Conservation (phyloP, 768 basidiomycete genomes). For the Suillus paluster region DNA sequence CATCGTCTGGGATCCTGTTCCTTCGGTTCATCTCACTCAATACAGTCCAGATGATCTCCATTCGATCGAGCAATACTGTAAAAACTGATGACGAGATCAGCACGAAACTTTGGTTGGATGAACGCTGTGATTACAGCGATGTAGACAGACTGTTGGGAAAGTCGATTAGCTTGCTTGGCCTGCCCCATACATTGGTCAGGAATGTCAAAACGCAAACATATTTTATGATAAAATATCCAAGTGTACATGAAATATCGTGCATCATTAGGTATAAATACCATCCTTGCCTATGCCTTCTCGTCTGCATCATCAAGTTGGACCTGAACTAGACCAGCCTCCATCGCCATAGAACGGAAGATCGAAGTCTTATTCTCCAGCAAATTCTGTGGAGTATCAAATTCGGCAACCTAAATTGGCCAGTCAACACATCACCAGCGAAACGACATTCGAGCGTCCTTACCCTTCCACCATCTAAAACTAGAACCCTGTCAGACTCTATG, state of each 20-base stretch:
- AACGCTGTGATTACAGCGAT: no score
- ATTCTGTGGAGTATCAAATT: slow-evolving; percentile 73
- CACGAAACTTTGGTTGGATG: no score
- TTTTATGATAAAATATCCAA: not conserved
- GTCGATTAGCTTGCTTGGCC: no score
- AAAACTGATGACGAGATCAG: no score
- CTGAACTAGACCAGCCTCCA: slow-evolving; percentile 59
- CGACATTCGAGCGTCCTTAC: slow-evolving; percentile 38
- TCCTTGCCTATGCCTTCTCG: not conserved
- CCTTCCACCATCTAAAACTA: slow-evolving; percentile 83
- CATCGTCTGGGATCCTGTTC: no score
- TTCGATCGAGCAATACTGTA: no score
- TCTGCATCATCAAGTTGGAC: slow-evolving; percentile 1
- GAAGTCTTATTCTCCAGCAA: slow-evolving; percentile 63
- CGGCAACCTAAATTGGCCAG: slow-evolving; percentile 54
- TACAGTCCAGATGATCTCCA: no score
- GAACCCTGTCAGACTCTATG: slow-evolving; percentile 76
- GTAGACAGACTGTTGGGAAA: no score
- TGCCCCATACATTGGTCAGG: no score
- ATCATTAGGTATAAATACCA: not conserved
- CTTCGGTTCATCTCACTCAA: no score
- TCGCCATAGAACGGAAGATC: slow-evolving; percentile 65
- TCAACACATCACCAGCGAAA: not conserved
- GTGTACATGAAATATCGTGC: not conserved
- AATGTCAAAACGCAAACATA: no score